Evolutionary conservation across 805 yeast genomes (phyloP).

Genomic region (Metschnikowia gelsemii): DNA sequence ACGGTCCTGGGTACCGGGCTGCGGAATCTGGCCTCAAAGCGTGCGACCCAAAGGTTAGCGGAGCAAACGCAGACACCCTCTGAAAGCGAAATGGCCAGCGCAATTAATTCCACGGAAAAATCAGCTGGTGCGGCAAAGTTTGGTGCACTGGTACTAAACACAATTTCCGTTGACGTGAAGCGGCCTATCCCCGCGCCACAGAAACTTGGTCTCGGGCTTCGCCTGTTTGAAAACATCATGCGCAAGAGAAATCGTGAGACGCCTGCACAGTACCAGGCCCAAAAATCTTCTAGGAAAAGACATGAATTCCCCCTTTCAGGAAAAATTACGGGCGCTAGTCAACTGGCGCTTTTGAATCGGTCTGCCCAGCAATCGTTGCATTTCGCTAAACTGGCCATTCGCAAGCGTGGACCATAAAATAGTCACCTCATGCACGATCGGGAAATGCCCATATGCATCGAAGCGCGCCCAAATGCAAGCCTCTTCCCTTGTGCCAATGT

Average conservation of each 20-base stretch:
- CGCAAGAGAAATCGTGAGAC: slow-evolving; percentile 1
- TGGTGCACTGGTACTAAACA: neutral
- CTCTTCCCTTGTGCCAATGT: neutral
- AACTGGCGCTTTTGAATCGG: neutral
- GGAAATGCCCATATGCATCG: slow-evolving; percentile 3
- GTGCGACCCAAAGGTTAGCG: too few species aligned
- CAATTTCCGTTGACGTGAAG: slow-evolving; percentile 5
- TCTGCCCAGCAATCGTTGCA: neutral
- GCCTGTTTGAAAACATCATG: slow-evolving; percentile 2
- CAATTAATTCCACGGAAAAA: neutral
- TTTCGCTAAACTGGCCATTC: slow-evolving; percentile 1
- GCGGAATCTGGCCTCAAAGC: neutral
- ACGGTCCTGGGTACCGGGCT: neutral
- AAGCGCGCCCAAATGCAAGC: slow-evolving; percentile 8
- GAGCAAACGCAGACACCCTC: neutral
- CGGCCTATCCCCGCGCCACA: slow-evolving; percentile 10
- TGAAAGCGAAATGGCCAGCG: neutral
- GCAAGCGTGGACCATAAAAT: slow-evolving; percentile 3
- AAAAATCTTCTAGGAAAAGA: neutral
- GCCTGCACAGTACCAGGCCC: neutral
- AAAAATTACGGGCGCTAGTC: neutral
- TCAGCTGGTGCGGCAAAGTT: neutral
- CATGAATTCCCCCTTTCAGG: neutral
- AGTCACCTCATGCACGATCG: slow-evolving; percentile 1
- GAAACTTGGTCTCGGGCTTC: slow-evolving; percentile 1